These are phyloP conservation scores for Phanerodontia chrysosporium DNA, from an alignment of 768 basidiomycete genomes.

Conservation along the genomic window DNA sequence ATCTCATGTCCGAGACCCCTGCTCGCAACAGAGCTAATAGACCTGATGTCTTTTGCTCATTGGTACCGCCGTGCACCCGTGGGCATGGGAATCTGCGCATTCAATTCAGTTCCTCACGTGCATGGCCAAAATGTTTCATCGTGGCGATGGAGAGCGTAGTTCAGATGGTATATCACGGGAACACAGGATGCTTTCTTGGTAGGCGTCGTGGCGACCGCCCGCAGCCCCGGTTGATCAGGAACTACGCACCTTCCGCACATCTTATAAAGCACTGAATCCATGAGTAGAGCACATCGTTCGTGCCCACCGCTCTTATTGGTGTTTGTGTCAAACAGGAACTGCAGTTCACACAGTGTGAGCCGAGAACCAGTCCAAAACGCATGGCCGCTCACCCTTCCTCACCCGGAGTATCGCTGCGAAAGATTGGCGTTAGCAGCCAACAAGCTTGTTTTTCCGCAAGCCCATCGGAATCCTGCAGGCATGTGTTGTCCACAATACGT, in stretches of 20 bases:
- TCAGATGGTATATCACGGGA: background rate
- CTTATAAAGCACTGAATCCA: background rate
- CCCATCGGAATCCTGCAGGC: background rate
- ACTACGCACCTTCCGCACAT: background rate
- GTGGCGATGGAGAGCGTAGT: background rate
- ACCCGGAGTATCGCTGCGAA: background rate
- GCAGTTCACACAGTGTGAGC: background rate
- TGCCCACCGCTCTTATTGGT: background rate
- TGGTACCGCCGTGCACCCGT: background rate
- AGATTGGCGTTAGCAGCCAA: background rate
- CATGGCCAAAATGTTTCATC: background rate
- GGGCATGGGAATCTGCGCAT: background rate
- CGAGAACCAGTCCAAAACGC: background rate
- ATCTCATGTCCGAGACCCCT: background rate
- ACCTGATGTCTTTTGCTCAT: background rate
- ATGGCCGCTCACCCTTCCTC: background rate
- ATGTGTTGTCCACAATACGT: no score
- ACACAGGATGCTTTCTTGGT: background rate
- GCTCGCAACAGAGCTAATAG: background rate
- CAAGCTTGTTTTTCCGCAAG: background rate
- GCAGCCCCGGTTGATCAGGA: background rate
- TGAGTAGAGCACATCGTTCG: background rate
- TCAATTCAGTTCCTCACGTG: background rate
- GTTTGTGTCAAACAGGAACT: no score
- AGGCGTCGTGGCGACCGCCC: background rate